Percentiles rank a stretch among this genome's conserved stretches.
These are phyloP conservation scores for Eucalyptus virginea DNA, from an alignment of 345 rosid species.

Conservation along the genomic window DNA sequence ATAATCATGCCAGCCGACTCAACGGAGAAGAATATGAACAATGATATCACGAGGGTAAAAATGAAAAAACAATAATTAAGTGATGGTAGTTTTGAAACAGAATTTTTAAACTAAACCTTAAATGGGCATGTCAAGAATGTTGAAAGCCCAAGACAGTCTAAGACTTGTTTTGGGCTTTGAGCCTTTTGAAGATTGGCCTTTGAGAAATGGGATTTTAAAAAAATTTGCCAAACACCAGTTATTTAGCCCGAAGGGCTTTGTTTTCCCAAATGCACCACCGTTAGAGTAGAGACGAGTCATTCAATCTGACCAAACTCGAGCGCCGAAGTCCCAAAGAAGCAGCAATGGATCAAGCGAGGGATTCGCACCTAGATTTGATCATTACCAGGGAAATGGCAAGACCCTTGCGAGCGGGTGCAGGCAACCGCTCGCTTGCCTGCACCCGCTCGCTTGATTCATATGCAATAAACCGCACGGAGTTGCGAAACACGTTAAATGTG, in stretches of 20 bases:
- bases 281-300: neutral
- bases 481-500: neutral
- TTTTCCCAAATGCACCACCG: no score
- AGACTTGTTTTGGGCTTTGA: no score
- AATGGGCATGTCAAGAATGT: no score
- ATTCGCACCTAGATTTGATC: neutral
- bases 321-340: neutral
- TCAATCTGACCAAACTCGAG: neutral
- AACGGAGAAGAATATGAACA: fast-evolving
- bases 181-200: fast-evolving
- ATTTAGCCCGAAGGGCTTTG: no score
- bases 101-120: no score
- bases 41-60: no score
- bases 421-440: neutral
- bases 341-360: neutral
- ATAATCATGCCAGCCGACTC: no score
- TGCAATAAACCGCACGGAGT: neutral
- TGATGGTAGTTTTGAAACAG: no score
- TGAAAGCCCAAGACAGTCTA: no score
- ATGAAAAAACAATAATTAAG: no score
- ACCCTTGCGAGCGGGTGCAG: neutral
- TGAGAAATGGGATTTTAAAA: no score
- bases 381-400: neutral
- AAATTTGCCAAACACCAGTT: no score
- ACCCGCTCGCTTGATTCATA: neutral